Evolutionary conservation across 805 yeast genomes (phyloP).

Genomic region (Kluyveromyces wickerhamii): DNA sequence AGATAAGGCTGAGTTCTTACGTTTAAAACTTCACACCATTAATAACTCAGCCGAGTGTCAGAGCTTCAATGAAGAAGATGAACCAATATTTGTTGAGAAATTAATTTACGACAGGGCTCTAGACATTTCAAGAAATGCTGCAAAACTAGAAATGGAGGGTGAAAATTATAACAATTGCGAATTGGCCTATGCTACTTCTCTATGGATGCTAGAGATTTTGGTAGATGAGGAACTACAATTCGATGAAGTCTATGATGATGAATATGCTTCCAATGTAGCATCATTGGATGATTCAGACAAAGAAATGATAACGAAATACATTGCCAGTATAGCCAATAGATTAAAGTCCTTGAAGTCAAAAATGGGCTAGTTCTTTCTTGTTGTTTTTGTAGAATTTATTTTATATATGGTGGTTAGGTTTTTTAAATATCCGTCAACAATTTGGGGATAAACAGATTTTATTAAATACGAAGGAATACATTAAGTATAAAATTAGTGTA

Average conservation of each 20-base stretch:
- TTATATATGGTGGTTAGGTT: no score
- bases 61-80: constrained; percentile 5
- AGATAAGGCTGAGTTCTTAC: constrained; percentile 78
- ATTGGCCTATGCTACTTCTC: constrained; percentile 78
- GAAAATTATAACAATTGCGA: constrained; percentile 61
- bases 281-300: constrained; percentile 65
- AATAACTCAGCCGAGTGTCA: constrained; percentile 2
- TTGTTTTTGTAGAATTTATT: no score
- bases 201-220: constrained; percentile 92
- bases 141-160: constrained; percentile 74
- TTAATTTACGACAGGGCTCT: constrained; percentile 87
- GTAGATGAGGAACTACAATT: constrained; percentile 76
- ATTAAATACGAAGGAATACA: no score
- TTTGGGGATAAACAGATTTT: no score
- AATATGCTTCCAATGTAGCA: constrained; percentile 18
- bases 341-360: constrained; percentile 63
- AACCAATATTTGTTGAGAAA: constrained; percentile 61
- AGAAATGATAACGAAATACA: constrained; percentile 70
- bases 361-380: no score
- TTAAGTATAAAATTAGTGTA: no score
- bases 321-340: constrained; percentile 74
- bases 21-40: constrained; percentile 38
- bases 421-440: no score
- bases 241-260: constrained; percentile 28
- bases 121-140: constrained; percentile 88